Percentiles rank a stretch among this genome's conserved stretches.
Evolutionary conservation across 2,329 filamentous ascomycete genomes (phyloP).

Genomic region (Xylariales sp.): DNA sequence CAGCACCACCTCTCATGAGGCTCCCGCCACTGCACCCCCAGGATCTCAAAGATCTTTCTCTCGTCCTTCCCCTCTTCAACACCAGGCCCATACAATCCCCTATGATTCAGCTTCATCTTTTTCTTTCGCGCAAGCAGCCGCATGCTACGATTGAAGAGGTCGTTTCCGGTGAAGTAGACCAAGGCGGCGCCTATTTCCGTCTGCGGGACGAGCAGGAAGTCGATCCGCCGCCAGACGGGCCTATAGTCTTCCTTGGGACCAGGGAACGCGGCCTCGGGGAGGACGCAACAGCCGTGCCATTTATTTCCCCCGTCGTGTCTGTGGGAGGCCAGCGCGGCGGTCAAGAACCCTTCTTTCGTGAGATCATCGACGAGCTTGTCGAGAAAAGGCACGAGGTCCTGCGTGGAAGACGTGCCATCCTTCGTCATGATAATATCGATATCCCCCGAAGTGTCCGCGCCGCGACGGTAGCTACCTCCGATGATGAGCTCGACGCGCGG

Average conservation of each 20-base stretch:
- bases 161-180: constrained; percentile 96
- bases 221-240: constrained; percentile 80
- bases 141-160: constrained; percentile 92
- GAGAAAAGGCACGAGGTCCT: constrained; percentile 71
- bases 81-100: constrained; percentile 79
- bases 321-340: constrained; percentile 73
- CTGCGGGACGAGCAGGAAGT: constrained; percentile 85
- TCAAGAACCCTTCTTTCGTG: constrained; percentile 72
- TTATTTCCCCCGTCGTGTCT: constrained; percentile 72
- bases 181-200: constrained; percentile 84
- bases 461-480: constrained; percentile 86
- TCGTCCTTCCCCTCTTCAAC: constrained; percentile 80
- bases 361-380: constrained; percentile 72
- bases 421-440: constrained; percentile 88
- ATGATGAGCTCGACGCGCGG: constrained; percentile 75
- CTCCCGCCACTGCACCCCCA: constrained; percentile 87
- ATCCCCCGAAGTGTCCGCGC: constrained; percentile 78
- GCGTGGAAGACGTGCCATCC: constrained; percentile 62
- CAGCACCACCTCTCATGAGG: constrained; percentile 81
- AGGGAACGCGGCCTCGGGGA: constrained; percentile 61
- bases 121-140: constrained; percentile 82
- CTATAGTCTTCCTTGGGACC: constrained; percentile 46
- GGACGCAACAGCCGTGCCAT: constrained; percentile 87
- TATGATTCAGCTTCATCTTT: constrained; percentile 86
- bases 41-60: constrained; percentile 80